These are phyloP conservation scores for Cercospora sojina DNA, from an alignment of 2,329 filamentous ascomycete species.

Conservation along the genomic window DNA sequence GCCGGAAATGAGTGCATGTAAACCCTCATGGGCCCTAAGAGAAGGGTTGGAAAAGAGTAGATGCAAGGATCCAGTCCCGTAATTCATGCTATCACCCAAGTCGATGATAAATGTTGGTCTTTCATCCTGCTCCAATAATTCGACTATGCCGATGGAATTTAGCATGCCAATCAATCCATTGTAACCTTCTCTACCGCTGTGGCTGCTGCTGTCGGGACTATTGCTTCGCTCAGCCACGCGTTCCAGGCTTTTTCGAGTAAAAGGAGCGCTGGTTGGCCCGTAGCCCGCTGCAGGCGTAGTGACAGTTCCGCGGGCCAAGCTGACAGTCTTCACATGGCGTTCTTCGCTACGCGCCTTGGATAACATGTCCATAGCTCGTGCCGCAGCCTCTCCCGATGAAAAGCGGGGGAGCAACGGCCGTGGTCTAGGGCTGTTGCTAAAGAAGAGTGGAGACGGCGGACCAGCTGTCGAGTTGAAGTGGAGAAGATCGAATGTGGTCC, in stretches of 20 bases:
- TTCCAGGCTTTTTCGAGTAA: constrained; percentile 43
- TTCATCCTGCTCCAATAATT: constrained; percentile 73
- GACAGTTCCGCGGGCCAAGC: constrained; percentile 50
- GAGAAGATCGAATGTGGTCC: constrained; percentile 39
- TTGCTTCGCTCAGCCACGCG: constrained; percentile 31
- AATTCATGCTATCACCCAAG: constrained; percentile 58
- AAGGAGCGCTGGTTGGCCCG: constrained; percentile 28
- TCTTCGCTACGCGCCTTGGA: constrained; percentile 53
- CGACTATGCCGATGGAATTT: constrained; percentile 64
- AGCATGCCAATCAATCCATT: constrained; percentile 48
- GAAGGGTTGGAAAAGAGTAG: constrained; percentile 69
- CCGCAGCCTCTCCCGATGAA: constrained; percentile 58
- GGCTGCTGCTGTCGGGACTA: constrained; percentile 29
- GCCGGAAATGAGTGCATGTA: constrained; percentile 59
- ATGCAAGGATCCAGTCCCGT: constrained; percentile 54
- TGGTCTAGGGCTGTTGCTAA: constrained; percentile 47
- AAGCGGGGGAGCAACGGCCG: constrained; percentile 54
- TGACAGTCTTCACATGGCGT: constrained; percentile 53
- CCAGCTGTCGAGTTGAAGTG: constrained; percentile 14
- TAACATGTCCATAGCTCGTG: constrained; percentile 52
- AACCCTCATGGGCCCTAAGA: constrained; percentile 56
- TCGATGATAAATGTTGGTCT: constrained; percentile 76
- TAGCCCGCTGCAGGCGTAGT: constrained; percentile 26
- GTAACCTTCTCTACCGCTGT: constrained; percentile 20
- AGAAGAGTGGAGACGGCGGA: constrained; percentile 54